Base-by-base conservation (phyloP, 2,329 filamentous ascomycete genomes). In the Sporothrix inflata region DNA sequence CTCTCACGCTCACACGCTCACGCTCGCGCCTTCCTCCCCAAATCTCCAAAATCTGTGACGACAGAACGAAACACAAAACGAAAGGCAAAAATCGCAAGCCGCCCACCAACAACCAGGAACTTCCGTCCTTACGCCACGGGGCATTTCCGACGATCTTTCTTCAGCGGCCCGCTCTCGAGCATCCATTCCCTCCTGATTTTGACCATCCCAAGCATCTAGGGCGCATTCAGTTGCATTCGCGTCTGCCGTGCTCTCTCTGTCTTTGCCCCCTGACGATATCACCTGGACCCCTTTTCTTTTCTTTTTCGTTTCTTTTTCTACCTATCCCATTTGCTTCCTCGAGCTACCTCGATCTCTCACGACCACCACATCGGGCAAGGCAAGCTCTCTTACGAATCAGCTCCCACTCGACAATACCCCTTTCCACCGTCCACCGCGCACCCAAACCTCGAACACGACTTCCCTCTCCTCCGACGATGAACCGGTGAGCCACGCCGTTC, bases 21-120 rank as follows among this genome's bases (percentile, higher is more conserved):
- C 40, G 38, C 21, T 47, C 63, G 47, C 45, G 65, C 65, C 42
- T 47, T 47, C 65, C 38, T 38, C 9, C 63, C 63, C 61, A 47
- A 47, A 38, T 42, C 30, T 16, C 66, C 47, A 55, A 67, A 57
- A 19, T 69, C 51, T 40, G 47, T 69, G 66, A 69, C 51, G 66
- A 67, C 45, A 67, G 27, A 51, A 21, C 45, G 45, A 51, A 49
- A 38, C 27, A 24, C 65, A 38, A 53, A 67, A 67, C 42, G 19
- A 66, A 12, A 51, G 19, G 42, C 42, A 42, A n/a, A 49, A 19
- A 34, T 21, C 42, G 3, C 40, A 30, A 47, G 40, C 21, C 63
- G 24, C 7, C 8, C 8, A 8, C 27, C 24, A 66, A 24, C 27
- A 47, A 49, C 16, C 63, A 66, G 42, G 24, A 66, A 19, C 40